Base-by-base conservation (phyloP, 352 stramenopile genomes). In the Phytophthora parvispora region DNA sequence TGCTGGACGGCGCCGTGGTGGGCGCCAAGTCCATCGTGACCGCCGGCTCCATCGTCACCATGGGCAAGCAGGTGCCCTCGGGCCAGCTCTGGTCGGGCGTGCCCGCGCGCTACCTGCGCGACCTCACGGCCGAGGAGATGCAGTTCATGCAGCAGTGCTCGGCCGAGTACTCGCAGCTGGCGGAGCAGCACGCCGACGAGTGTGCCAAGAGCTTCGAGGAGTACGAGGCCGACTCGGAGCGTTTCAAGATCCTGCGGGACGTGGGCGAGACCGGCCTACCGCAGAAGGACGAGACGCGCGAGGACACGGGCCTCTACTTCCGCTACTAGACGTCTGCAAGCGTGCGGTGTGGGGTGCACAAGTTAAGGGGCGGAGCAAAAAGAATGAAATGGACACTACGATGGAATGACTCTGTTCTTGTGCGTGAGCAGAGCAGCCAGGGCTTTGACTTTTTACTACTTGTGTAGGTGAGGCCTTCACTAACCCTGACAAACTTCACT, bases 141-240 rank as follows among this genome's bases (percentile, higher is more conserved):
- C 86, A 90, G 67, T 97, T 97, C 72, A 94, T 97, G 85, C 87
- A 94, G 80, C 87, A 94, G 75, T 94, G 83, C 86, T 89, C 87
- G 69, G 74, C 91, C 60, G 90, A 97, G 74, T 96, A 96, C 74
- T 77, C 83, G 57, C 84, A 96, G 69, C 80, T 96, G 28, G 87
- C 90, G 40, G 65, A 87, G 52, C 77, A 91, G 62, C 89, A 97
- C 75, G 83, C 84, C 9, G 61, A 72, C 38, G 90, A 97, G 73
- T 84, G 66, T 61, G 83, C 79, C 77, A 97, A 97, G 87, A 89
- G 64, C 55, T 97, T 95, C 58, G 87, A 93, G 62, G 63, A 97
- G 68, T 78, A 96, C 67, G 84, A 95, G 60, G 84, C 79, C 22
- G 89, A 96, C 66, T 80, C 83, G 69, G 76, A 95, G 69, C 81